Evolutionary conservation across 148 eudicot genomes (phyloP).

Genomic region (Diospyros kaki): DNA sequence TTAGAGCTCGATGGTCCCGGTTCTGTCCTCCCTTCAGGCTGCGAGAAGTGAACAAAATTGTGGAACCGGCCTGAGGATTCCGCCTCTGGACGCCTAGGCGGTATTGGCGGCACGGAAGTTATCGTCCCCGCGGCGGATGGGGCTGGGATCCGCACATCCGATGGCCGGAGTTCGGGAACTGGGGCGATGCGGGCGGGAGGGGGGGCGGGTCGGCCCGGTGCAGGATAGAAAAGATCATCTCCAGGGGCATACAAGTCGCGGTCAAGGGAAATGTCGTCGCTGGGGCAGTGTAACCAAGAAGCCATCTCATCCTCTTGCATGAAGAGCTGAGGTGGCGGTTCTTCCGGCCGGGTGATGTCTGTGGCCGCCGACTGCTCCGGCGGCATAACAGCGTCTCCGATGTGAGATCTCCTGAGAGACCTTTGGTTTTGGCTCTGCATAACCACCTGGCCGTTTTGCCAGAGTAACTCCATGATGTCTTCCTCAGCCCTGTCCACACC

Average conservation of each 20-base stretch:
- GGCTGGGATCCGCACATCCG: neutral
- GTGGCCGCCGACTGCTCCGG: slow-evolving; percentile 6
- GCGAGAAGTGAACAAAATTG: slow-evolving; percentile 44
- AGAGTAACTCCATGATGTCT: slow-evolving; percentile 59
- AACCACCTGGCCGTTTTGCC: slow-evolving; percentile 58
- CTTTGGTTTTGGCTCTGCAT: slow-evolving; percentile 44
- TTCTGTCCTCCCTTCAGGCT: slow-evolving; percentile 18
- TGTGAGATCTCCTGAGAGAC: slow-evolving; percentile 18
- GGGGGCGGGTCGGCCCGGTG: slow-evolving; percentile 15
- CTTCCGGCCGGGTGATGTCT: slow-evolving; percentile 21
- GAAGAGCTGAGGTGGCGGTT: slow-evolving; percentile 30
- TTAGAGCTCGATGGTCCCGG: slow-evolving; percentile 19
- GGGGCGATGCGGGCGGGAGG: neutral
- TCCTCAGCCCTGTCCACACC: slow-evolving; percentile 39
- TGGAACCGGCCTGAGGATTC: slow-evolving; percentile 7
- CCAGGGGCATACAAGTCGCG: slow-evolving; percentile 34
- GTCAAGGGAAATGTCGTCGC: slow-evolving; percentile 37
- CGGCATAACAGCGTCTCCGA: slow-evolving; percentile 16
- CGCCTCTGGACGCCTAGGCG: slow-evolving; percentile 12
- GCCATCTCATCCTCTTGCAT: slow-evolving; percentile 74
- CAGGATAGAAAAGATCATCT: slow-evolving; percentile 31
- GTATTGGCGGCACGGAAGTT: slow-evolving; percentile 9
- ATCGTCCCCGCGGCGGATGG: slow-evolving; percentile 5
- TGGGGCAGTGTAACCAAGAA: slow-evolving; percentile 65
- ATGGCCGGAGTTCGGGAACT: slow-evolving; percentile 16